Evolutionary conservation across 2,329 filamentous ascomycete species (phyloP).

Genomic region (Diaporthe destruens): DNA sequence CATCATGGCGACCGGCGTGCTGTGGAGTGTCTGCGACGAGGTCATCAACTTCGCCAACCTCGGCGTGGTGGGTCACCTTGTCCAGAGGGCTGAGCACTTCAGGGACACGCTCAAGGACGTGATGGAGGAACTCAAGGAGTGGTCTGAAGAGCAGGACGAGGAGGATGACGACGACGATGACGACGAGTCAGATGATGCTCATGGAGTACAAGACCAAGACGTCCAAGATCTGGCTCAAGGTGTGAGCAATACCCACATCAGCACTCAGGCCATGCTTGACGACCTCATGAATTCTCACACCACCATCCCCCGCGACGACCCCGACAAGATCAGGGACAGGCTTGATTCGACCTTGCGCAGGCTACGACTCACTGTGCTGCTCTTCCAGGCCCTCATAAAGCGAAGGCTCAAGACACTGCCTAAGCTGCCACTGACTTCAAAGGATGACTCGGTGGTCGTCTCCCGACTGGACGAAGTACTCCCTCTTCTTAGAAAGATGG

Average conservation of each 20-base stretch:
- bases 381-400: constrained; percentile 79
- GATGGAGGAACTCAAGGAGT: constrained; percentile 87
- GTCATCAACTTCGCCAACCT: constrained; percentile 72
- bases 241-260: constrained; percentile 50
- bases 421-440: constrained; percentile 45
- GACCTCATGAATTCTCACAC: constrained; percentile 74
- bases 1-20: constrained; percentile 76
- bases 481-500: constrained; percentile 68
- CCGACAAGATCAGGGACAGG: constrained; percentile 72
- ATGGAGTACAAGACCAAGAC: constrained; percentile 55
- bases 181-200: constrained; percentile 62
- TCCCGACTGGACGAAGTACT: constrained; percentile 69
- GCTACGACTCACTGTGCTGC: constrained; percentile 74
- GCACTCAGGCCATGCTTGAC: constrained; percentile 72
- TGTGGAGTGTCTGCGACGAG: constrained; percentile 88
- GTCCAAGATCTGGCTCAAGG: constrained; percentile 54
- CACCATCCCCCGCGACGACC: constrained; percentile 74
- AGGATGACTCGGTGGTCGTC: constrained; percentile 48
- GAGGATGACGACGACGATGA: constrained; percentile 67
- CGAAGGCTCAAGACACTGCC: constrained; percentile 74
- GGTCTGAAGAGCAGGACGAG: constrained; percentile 79
- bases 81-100: constrained; percentile 79
- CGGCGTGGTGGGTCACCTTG: constrained; percentile 78
- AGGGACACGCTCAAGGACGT: constrained; percentile 83
- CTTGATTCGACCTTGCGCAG: constrained; percentile 74